These are phyloP conservation scores for Erythrobasidium yunnanense DNA, from an alignment of 768 basidiomycete genomes.

Conservation along the genomic window DNA sequence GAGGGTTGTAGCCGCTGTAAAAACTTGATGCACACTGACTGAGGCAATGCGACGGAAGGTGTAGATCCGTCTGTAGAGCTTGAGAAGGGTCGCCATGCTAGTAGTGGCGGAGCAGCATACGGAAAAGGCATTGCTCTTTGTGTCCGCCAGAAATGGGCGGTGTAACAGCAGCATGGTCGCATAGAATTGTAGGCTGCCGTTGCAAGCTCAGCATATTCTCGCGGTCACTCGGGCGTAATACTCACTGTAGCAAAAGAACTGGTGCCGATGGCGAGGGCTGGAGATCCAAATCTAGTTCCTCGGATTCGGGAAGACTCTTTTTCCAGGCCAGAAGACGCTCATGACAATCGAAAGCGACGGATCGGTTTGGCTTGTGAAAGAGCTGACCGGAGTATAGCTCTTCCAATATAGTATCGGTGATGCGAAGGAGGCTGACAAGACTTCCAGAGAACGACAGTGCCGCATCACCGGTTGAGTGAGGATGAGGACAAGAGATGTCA, in stretches of 20 bases:
- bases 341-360: not conserved
- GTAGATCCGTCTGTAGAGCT: constrained; percentile 10
- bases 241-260: constrained; percentile 5
- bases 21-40: not conserved
- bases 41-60: constrained; percentile 5
- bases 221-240: not conserved
- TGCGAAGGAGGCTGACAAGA: not conserved
- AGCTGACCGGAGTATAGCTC: constrained; percentile 8
- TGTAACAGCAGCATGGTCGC: constrained; percentile 16
- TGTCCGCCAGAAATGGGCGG: constrained; percentile 2
- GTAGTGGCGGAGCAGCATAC: not conserved
- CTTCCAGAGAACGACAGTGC: constrained; percentile 4
- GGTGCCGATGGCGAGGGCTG: constrained; percentile 5
- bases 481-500: constrained; percentile 19
- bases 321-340: constrained; percentile 4
- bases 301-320: not conserved
- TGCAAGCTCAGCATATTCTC: not conserved
- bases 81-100: constrained; percentile 6
- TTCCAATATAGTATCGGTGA: not conserved
- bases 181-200: not conserved
- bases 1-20: not conserved
- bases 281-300: not conserved
- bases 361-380: not conserved
- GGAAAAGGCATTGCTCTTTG: not conserved
- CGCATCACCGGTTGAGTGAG: not conserved